Conservation (phyloP, 2,329 filamentous ascomycete species). For the Microsporum canis region DNA sequence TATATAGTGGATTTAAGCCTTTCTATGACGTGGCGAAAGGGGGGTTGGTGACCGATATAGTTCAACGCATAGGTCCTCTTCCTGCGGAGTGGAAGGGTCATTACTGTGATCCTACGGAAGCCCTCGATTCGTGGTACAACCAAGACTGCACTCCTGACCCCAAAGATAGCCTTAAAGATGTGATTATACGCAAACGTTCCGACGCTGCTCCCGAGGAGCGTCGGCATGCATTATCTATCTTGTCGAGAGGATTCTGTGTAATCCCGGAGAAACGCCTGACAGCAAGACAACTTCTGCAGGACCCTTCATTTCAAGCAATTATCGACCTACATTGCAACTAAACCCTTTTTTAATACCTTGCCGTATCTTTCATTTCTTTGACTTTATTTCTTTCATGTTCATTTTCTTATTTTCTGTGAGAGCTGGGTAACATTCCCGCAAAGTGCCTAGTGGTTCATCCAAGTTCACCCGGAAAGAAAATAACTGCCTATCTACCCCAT, state of each 20-base stretch:
- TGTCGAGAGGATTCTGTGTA: not conserved
- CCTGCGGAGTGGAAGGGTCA: slow-evolving; percentile 19
- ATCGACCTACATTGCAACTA: not conserved
- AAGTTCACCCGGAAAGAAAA: too few species aligned
- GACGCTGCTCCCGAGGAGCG: not conserved
- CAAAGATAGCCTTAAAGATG: not conserved
- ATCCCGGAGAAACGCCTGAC: slow-evolving; percentile 4
- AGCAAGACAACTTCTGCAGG: slow-evolving; percentile 5
- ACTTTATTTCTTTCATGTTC: too few species aligned
- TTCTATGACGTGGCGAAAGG: not conserved
- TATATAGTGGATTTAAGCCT: slow-evolving; percentile 7
- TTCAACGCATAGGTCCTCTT: slow-evolving; percentile 17
- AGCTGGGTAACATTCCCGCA: too few species aligned
- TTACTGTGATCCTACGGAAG: not conserved
- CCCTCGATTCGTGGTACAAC: not conserved
- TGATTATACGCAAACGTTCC: not conserved
- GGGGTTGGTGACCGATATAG: slow-evolving; percentile 5
- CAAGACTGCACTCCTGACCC: not conserved
- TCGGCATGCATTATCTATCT: slow-evolving; percentile 3
- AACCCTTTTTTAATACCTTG: not conserved
- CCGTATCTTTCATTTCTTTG: too few species aligned
- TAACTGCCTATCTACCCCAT: too few species aligned
- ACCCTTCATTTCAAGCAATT: slow-evolving; percentile 6
- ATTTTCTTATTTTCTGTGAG: too few species aligned
- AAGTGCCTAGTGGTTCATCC: too few species aligned